Evolutionary conservation across 1,284 basidiomycete species (phyloP), one percentile per base, ranked within the genome.

Genomic region (Abortiporus biennis): DNA sequence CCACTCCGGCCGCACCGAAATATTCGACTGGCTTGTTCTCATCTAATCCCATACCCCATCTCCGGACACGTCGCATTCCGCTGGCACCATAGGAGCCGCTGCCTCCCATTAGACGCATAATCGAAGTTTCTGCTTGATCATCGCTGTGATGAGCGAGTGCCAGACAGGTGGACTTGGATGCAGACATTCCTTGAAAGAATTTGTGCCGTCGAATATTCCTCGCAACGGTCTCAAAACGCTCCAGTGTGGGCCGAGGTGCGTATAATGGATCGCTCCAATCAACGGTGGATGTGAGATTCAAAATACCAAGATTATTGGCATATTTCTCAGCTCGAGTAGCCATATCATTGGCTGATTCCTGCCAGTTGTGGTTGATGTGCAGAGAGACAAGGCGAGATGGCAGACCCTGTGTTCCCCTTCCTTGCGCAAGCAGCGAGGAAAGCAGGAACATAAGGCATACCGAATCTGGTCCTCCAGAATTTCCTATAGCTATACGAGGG

Each of bases 381-480:
- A 87, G 33, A 1, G 85, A 84, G n/a, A 77, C 50, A 3, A 83
- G 51, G 6, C 44, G 20, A 13, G 30, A 23, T 8, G 60, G 61
- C 3, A 61, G 40, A n/a, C 41, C 41, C 2, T 17, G 17, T 2
- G 19, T 15, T 29, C 36, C 42, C 5, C 23, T 21, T 12, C 31
- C 42, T 13, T 19, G 24, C 6, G 39, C 35, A 16, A 54, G 25
- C 11, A 50, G 27, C 40, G 55, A 40, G 25, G 51, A 15, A n/a
- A 88, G 62, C 8, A 89, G 72, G 53, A 76, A 85, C 8, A 89
- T 65, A 3, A 90, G 67, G 55, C 81, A 85, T 1, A 80, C 78
- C 4, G 86, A 90, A 57, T 90, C 86, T 9, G 85, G 76, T 2
- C 87, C 87, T 9, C 83, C 86, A 15, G 87, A 90, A 54, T 80